Base-by-base conservation (phyloP, 1,284 basidiomycete species). In the Abortiporus biennis region DNA sequence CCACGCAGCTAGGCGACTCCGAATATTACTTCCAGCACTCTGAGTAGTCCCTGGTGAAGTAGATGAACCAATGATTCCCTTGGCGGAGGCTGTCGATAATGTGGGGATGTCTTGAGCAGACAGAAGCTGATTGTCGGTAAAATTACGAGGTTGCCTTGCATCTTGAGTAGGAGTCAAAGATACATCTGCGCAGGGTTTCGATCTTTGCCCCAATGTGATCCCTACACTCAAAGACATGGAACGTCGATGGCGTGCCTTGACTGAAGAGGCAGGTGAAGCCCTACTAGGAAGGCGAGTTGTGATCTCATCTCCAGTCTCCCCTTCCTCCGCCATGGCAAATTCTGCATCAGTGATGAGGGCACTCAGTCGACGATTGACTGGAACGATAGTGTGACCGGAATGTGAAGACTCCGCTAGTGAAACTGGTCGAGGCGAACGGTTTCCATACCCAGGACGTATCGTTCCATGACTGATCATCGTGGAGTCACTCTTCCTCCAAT, bases 331-430 rank as follows among this genome's bases (percentile, higher is more conserved):
- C 52, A 57, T 59, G 27, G 58, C 51, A 55, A 78, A 80, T 46
- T 83, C 80, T 16, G 74, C 69, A 51, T 85, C 84, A 4, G 71
- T 73, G 38, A 84, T 65, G 25, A 85, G 64, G 3, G 80, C 76
- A 55, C 85, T 87, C 36, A 80, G 60, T 17, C 85, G 72, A 57
- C 75, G 80, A 57, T 72, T 76, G 19, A 68, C 64, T 8, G 57
- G 80, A 69, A 83, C 75, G 42, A 86, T 64, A 16, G 84, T 86
- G 53, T 80, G 71, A 9, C 69, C 79, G 5, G 82, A 85, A 40
- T 83, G 80, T 42, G 85, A 63, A 0, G 81, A 84, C 44, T 85
- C 83, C 4, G 80, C 82, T 61, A 81, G 74, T 6, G 85, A 87
- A 20, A 82, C 80, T 3, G 85, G 83, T 13, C 83, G 69, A 22